Base-by-base conservation (phyloP, 331 rosid species). In the Rosa hybrid region DNA sequence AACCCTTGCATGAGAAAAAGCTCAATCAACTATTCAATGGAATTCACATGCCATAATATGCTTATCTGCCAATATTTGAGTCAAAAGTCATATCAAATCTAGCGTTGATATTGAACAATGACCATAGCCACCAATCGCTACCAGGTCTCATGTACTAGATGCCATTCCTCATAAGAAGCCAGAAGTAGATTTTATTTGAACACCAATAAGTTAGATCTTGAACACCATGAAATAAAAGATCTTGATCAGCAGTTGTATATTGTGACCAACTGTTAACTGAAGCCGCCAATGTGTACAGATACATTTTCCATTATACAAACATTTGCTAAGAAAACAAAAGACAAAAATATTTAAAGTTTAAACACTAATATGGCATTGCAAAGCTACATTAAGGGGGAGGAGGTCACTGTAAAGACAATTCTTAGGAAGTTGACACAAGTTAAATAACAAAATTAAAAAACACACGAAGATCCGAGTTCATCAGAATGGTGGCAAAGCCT, bases 401-500 rank as follows among this genome's bases (percentile, higher is more conserved):
- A 48, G 8, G 72, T 6, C 38, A 30, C 12, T 6, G 42, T 10
- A 34, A 12, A n/a, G 72, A 20, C 71, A 13, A 9, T 8, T 60
- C 56, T 62, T 16, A 62, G 30, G 59, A 44, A 42, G 45, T 30
- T 76, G 72, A 27, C 45, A 76, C 27, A 45, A 45, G 20, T 60
- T 25, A 1, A 11, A 46, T 44, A 45, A 45, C 30, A 63, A 45
- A 17, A 23, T 63, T 1, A 45, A 77, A 77, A 54, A 77, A 56
- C 17, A 12, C 23, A 64, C 23, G 10, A 45, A 27, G 12, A 34
- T 77, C 21, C 21, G 10, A 65, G 73, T 48, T 14, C 48, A 0
- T 64, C 20, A 48, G 49, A 76, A 62, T 50, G 6, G 72, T 34
- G 10, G 72, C 53, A 75, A 74, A 54, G 34, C 77, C 67, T 39